These are phyloP conservation scores for Chlamydomonas sp. DNA, from an alignment of 139 green algal species.

Conservation along the genomic window DNA sequence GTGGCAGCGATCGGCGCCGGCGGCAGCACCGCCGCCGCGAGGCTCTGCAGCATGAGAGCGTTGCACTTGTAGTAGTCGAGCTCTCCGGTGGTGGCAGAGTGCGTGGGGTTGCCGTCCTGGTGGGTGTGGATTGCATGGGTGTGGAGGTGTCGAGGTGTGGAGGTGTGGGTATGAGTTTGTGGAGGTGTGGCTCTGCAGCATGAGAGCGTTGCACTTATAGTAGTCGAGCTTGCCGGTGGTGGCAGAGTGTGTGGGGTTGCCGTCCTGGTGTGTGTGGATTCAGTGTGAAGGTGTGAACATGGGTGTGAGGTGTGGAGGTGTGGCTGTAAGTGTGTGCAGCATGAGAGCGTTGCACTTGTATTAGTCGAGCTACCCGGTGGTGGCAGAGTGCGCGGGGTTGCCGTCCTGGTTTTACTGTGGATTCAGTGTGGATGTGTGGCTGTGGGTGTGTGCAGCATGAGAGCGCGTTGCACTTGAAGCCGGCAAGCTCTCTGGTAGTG, in stretches of 20 bases:
- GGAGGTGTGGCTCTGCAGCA: conserved; percentile 11
- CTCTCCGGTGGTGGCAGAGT: conserved; percentile 26
- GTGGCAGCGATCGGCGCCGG: conserved; percentile 8
- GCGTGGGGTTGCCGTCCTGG: not conserved
- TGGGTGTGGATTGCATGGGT: too few relatives aligned
- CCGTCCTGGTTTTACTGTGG: too few relatives aligned
- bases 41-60: conserved; percentile 20
- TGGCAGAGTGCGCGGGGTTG: not conserved
- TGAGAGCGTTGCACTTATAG: conserved; percentile 40
- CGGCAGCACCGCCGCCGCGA: conserved; percentile 23
- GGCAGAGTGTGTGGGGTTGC: conserved; percentile 82
- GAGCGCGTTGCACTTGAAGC: conserved; percentile 43
- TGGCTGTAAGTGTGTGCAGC: conserved; percentile 13
- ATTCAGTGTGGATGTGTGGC: too few relatives aligned
- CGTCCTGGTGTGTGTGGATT: conserved; percentile 39
- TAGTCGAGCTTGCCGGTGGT: conserved; percentile 61
- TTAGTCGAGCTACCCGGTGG: conserved; percentile 43
- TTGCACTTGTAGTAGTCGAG: conserved; percentile 50
- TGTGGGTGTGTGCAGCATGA: too few relatives aligned
- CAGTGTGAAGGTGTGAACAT: too few relatives aligned
- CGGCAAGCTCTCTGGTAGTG: conserved; percentile 59
- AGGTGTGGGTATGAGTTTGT: too few relatives aligned
- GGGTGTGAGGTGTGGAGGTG: too few relatives aligned
- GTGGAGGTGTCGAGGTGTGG: too few relatives aligned
- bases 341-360: conserved; percentile 42